phyloP scores from a whole-genome alignment of 768 basidiomycete genomes.

The Exidia glandulosa region DNA sequence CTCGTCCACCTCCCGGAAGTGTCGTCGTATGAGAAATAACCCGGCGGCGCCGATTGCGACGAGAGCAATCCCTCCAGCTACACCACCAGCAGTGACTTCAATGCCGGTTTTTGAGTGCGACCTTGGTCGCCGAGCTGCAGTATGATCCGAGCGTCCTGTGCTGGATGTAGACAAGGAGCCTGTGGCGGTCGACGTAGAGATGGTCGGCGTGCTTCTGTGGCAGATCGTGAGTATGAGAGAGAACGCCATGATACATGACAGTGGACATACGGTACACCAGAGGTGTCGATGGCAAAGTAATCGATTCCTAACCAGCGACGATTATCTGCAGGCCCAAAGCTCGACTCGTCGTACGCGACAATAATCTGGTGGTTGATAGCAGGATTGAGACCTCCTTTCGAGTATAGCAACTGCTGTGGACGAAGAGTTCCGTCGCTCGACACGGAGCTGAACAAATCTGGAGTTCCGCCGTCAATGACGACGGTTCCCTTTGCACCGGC shows the following conservation, averaged over 20 bases:
- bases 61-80: not conserved
- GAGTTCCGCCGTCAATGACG: not conserved
- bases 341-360: not conserved
- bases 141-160: not conserved
- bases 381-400: not conserved
- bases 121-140: no score
- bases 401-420: not conserved
- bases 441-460: not conserved
- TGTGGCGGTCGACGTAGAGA: no score
- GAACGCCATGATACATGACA: not conserved
- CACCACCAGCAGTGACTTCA: not conserved
- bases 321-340: not conserved
- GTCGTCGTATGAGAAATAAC: not conserved
- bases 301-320: not conserved
- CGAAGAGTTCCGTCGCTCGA: not conserved
- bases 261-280: not conserved
- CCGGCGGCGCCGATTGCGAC: not conserved
- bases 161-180: no score
- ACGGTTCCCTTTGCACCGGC: not conserved
- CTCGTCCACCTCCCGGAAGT: no score
- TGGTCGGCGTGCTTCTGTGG: no score
- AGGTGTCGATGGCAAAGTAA: not conserved
- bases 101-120: not conserved
- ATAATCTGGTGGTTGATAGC: not conserved
- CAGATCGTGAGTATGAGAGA: no score